Evolutionary conservation across 371 early-diverging fungal genomes (phyloP), one percentile per base, ranked within the genome.

Genomic region (Lichtheimia ornata): DNA sequence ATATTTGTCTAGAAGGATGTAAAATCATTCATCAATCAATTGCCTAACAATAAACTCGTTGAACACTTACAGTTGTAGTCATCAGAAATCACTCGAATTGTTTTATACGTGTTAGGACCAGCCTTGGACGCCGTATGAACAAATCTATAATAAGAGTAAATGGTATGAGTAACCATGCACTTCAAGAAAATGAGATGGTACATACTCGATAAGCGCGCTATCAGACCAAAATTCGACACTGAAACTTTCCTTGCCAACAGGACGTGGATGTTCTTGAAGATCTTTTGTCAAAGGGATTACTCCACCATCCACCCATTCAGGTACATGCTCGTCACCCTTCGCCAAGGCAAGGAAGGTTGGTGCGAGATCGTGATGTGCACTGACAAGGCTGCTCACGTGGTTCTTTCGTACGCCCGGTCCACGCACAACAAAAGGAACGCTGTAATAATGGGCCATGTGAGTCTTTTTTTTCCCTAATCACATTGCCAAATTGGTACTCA

Each of bases 311-410:
- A 86, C 70, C 56, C 74, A 77, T 22, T 65, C 70, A 1, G 83
- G 83, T 9, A 81, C 50, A 50, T 57, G 22, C 12, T 72, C 52
- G 5, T 71, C 63, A 12, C 71, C 70, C 1, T 70, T 71, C 0
- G 88, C 88, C 7, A 88, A 57, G n/a, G 80, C 76, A 20, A 85
- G 66, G 27, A 88, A 73, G 0, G 88, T 88, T 0, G 88, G 79
- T 6, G 86, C 84, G 15, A 88, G 62, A 56, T 87, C 84, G 27
- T 84, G 82, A 56, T 87, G 87, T 5, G 84, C 71, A 13, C 85
- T 82, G 20, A 83, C 77, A 15, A 77, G 58, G 17, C 77, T 67
- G 42, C 76, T 76, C 5, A 67, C 64, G 11, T 69, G 51, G n/a
- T 73, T 74, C 45, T 83, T 82, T 13, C 72, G 67, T 25, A 88